Conservation (phyloP, 176 grass and related monocot species). For the Areca catechu region DNA sequence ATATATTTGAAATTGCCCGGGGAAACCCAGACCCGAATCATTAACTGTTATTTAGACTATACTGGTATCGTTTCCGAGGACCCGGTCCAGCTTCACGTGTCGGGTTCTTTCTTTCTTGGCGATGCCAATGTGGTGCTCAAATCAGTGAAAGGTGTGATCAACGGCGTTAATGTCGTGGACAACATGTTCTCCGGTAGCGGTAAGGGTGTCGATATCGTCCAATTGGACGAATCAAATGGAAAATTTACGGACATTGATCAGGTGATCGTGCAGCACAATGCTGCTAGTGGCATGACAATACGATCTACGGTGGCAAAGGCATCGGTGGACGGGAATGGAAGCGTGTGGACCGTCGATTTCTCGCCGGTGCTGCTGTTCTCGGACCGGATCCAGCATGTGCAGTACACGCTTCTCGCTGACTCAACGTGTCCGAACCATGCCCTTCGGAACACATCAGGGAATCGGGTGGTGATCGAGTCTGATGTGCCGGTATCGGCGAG, state of each 20-base stretch:
- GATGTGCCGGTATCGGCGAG: no score
- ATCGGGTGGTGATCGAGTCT: no score
- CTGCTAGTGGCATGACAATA: conserved; percentile 15
- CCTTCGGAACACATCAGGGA: no score
- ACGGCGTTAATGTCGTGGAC: conserved; percentile 29
- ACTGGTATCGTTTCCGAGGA: conserved; percentile 40
- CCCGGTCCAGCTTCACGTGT: conserved; percentile 24
- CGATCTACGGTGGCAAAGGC: conserved; percentile 19
- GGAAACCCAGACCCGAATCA: conserved; percentile 26
- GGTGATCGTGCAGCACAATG: conserved; percentile 22
- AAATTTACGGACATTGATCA: conserved; percentile 25
- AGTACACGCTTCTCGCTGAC: conserved; percentile 19
- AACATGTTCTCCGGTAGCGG: conserved; percentile 37
- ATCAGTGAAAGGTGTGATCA: conserved; percentile 21
- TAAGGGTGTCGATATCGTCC: conserved; percentile 5
- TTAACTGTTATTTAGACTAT: conserved; percentile 44
- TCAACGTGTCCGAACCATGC: no score
- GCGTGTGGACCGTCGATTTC: conserved; percentile 30
- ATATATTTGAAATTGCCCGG: conserved; percentile 17
- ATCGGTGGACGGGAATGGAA: conserved; percentile 22
- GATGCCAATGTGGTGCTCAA: conserved; percentile 36
- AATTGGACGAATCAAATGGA: conserved; percentile 17
- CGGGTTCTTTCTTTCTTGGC: conserved; percentile 36
- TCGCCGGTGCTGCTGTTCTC: conserved; percentile 18
- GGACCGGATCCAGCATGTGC: conserved; percentile 21